Conservation (phyloP, 306 rosid species). For the Begonia loranthoides region DNA sequence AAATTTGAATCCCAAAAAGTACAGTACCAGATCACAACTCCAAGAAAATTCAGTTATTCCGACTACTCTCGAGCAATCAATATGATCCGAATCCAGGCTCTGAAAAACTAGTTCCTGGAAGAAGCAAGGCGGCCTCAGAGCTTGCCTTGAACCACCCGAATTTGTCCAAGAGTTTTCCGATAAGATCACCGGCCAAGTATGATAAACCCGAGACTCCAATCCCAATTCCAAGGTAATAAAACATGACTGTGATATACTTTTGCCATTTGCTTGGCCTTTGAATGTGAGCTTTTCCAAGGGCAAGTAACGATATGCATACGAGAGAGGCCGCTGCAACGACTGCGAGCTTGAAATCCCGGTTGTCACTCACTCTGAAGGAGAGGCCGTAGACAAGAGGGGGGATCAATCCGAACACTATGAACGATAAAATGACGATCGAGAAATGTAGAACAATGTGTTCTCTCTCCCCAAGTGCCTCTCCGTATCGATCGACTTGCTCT, state of each 20-base stretch:
- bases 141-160: constrained; percentile 42
- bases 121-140: constrained; percentile 7
- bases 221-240: constrained; percentile 30
- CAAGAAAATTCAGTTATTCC: no score
- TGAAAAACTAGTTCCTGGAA: constrained; percentile 14
- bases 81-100: constrained; percentile 22
- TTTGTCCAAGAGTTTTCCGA: constrained; percentile 23
- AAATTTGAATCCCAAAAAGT: no score
- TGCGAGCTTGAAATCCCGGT: constrained; percentile 49
- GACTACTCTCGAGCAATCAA: constrained; percentile 1
- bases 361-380: constrained; percentile 39
- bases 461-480: constrained; percentile 30
- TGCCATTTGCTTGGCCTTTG: constrained; percentile 22
- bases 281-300: constrained; percentile 39
- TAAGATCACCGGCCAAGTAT: constrained; percentile 41
- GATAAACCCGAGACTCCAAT: constrained; percentile 40
- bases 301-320: constrained; percentile 46
- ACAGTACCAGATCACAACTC: no score
- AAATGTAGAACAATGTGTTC: constrained; percentile 46
- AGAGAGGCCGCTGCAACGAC: constrained; percentile 67
- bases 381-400: constrained; percentile 65
- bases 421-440: constrained; percentile 35
- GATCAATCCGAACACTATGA: constrained; percentile 50
- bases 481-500: constrained; percentile 23
- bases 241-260: constrained; percentile 30